A percentile compares a stretch with the other conserved stretches of the same genome.
These are phyloP conservation scores for Cladophialophora carrionii DNA, from an alignment of 2,329 filamentous ascomycete genomes.

Conservation along the genomic window DNA sequence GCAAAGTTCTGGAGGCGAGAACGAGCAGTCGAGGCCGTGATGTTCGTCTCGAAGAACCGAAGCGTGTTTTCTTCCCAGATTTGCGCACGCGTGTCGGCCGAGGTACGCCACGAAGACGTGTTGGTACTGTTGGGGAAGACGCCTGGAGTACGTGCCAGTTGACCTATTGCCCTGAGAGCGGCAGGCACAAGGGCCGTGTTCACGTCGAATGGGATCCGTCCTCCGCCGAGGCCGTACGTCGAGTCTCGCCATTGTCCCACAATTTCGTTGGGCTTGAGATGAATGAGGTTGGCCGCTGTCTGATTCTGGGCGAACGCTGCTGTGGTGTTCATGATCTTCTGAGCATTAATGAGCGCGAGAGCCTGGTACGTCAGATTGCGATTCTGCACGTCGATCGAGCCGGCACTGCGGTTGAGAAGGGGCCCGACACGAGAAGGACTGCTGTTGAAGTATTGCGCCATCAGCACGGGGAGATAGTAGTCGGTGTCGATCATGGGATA, in stretches of 20 bases:
- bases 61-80: conserved; percentile 67
- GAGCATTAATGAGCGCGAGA: conserved; percentile 57
- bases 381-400: conserved; percentile 57
- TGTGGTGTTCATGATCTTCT: conserved; percentile 62
- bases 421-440: conserved; percentile 47
- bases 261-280: conserved; percentile 57
- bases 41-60: conserved; percentile 57
- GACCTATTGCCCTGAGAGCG: conserved; percentile 61
- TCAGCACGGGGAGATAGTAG: conserved; percentile 61
- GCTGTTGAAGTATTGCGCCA: conserved; percentile 62
- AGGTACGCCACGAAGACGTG: conserved; percentile 30
- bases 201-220: conserved; percentile 67
- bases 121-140: conserved; percentile 54
- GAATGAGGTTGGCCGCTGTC: conserved; percentile 59
- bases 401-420: conserved; percentile 47
- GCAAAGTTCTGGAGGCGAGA: conserved; percentile 56
- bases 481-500: conserved; percentile 68
- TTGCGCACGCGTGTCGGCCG: conserved; percentile 57
- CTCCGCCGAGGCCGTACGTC: conserved; percentile 62
- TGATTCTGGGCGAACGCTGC: conserved; percentile 59
- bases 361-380: conserved; percentile 57
- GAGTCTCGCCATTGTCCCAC: conserved; percentile 69
- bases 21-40: conserved; percentile 52
- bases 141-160: conserved; percentile 52
- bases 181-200: conserved; percentile 67